Evolutionary conservation across 495 filamentous ascomycete species (phyloP), one percentile per base, ranked within the genome.

Genomic region (Xylaria acuta): DNA sequence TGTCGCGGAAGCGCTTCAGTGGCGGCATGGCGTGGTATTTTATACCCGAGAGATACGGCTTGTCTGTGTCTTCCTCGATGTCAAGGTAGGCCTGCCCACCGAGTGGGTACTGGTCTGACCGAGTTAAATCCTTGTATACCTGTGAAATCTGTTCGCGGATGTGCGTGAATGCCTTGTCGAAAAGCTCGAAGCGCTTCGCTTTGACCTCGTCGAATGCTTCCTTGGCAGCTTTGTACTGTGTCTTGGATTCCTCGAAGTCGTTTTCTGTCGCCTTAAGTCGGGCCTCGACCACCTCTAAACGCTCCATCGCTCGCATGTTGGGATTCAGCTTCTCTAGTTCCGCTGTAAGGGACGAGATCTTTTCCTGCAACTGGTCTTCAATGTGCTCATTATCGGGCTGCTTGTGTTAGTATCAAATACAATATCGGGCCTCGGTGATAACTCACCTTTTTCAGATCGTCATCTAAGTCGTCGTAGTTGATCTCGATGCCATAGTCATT

Each of bases 1-100:
- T 98, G 82, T 98, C 97, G 47, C 96, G 89, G 90, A 98, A 99
- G 66, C 96, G 94, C 84, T 99, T 99, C 69, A 97, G 89, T 9
- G 96, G 96, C 32, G 96, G 96, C 95, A 97, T 98, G 75, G 97
- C 96, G 81, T 98, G 94, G 82, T 98, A 99, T 75, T 97, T 97
- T 82, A 99, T 93, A 27, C 96, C 96, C 64, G 92, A 92, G 0
- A 97, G 89, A 82, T 97, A 98, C 0, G 96, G 97, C 38, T 82
- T 86, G 75, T 95, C 93, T 38, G 90, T 91, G 81, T 97, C 94
- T 76, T 92, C 90, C 77, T 95, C 93, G 78, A 94, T 93, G 76
- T 98, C 97, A 51, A 99, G 90, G 78, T 97, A 97, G 51, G 96
- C 96, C 85, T 95, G 93, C 49, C 96, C 96, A 73, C 97, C 96